Conservation (phyloP, 2,329 filamentous ascomycete species). For the Ceratocystis eucalypticola region DNA sequence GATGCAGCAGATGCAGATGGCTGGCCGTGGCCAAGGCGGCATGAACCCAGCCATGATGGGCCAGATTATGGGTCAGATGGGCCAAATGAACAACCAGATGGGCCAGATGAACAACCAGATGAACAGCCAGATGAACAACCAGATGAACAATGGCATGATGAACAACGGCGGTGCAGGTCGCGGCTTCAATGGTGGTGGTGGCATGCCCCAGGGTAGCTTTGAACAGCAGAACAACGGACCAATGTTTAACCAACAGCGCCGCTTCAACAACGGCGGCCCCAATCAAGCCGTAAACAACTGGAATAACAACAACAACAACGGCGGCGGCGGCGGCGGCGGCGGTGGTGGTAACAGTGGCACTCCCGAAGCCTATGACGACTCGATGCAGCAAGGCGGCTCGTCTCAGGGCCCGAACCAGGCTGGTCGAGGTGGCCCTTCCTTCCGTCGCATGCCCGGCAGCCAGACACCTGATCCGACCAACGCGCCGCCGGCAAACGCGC, state of each 20-base stretch:
- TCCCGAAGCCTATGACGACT: conserved; percentile 23
- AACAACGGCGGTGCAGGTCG: conserved; percentile 30
- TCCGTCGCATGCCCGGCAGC: conserved; percentile 26
- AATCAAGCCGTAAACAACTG: conserved; percentile 11
- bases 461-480: conserved; percentile 34
- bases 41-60: conserved; percentile 34
- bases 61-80: conserved; percentile 37
- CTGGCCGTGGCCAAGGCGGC: conserved; percentile 29
- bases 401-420: conserved; percentile 37
- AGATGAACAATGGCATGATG: conserved; percentile 25
- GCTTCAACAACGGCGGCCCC: conserved; percentile 23
- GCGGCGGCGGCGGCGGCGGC: conserved; percentile 17
- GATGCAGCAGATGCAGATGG: conserved; percentile 59
- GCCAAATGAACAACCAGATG: conserved; percentile 24
- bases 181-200: conserved; percentile 27
- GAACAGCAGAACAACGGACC: conserved; percentile 12
- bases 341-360: conserved; percentile 23
- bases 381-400: conserved; percentile 23
- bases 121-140: conserved; percentile 27
- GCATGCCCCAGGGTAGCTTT: conserved; percentile 19
- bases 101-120: conserved; percentile 22
- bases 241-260: conserved; percentile 18
- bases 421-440: conserved; percentile 22
- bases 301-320: conserved; percentile 22
- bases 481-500: conserved; percentile 46